Conservation (phyloP, 768 basidiomycete genomes). For the Tremella yokohamensis region DNA sequence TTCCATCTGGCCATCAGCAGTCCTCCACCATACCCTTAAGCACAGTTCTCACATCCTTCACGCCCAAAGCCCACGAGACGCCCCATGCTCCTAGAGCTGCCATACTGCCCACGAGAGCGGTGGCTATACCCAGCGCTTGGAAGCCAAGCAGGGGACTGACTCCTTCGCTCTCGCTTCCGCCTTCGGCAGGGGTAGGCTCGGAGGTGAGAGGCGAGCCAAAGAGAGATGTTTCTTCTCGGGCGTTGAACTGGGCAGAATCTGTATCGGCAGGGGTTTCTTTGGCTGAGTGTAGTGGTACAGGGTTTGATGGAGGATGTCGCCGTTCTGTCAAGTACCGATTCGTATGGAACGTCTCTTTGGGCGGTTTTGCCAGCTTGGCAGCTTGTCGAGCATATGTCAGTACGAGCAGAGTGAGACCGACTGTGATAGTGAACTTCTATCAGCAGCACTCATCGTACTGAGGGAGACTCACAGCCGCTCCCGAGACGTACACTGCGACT, state of each 20-base stretch:
- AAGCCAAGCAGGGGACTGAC: conserved; percentile 22
- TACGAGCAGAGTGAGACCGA: conserved; percentile 31
- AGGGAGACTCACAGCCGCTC: conserved; percentile 30
- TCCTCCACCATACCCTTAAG: too few relatives aligned
- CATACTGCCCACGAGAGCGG: conserved; percentile 32
- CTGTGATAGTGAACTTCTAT: conserved; percentile 31
- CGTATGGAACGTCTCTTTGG: too few relatives aligned
- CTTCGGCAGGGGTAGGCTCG: conserved; percentile 27
- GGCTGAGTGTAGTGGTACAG: too few relatives aligned
- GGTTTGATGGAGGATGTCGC: too few relatives aligned
- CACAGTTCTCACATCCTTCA: conserved; percentile 35
- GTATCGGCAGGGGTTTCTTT: too few relatives aligned
- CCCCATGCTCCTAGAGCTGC: conserved; percentile 32
- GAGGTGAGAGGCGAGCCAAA: conserved; percentile 1
- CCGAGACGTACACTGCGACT: conserved; percentile 38
- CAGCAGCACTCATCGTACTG: not conserved
- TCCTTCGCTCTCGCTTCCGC: conserved; percentile 16
- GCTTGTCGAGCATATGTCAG: conserved; percentile 35
- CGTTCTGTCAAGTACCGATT: too few relatives aligned
- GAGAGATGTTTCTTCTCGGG: not conserved
- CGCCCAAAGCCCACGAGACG: conserved; percentile 33
- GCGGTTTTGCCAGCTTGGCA: conserved; percentile 8
- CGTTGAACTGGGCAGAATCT: too few relatives aligned
- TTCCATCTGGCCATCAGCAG: too few relatives aligned
- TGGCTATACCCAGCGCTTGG: conserved; percentile 40